Conservation (phyloP, 2,329 filamentous ascomycete genomes). For the Teratosphaeria pseudoeucalypti region DNA sequence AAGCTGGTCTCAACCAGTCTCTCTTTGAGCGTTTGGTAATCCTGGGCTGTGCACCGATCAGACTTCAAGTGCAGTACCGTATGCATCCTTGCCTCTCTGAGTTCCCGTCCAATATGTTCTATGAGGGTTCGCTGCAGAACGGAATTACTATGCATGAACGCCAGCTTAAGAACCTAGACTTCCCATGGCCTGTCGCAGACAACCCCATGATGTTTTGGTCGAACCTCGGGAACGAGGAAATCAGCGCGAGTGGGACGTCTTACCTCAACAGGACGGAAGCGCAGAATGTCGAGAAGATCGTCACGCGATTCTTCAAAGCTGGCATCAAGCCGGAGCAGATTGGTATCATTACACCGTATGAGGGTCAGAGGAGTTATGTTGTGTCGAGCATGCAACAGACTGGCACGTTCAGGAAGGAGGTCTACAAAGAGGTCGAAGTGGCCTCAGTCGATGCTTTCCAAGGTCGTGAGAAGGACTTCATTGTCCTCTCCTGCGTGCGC, state of each 20-base stretch:
- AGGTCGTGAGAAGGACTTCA: slow-evolving; percentile 97
- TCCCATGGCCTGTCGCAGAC: slow-evolving; percentile 88
- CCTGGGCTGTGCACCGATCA: slow-evolving; percentile 79
- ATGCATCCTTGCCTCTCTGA: slow-evolving; percentile 98
- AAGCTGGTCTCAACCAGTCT: slow-evolving; percentile 95
- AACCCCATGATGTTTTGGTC: slow-evolving; percentile 99
- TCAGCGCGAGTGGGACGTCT: slow-evolving; percentile 92
- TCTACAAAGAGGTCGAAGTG: slow-evolving; percentile 97
- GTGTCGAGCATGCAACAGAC: slow-evolving; percentile 99
- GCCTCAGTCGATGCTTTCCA: slow-evolving; percentile 98
- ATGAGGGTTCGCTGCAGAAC: slow-evolving; percentile 93
- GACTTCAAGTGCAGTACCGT: slow-evolving; percentile 92
- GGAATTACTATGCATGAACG: slow-evolving; percentile 85
- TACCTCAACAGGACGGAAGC: slow-evolving; percentile 97
- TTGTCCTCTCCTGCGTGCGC: slow-evolving; percentile 92
- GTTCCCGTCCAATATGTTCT: slow-evolving; percentile 99
- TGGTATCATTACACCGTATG: slow-evolving; percentile 96
- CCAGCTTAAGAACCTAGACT: slow-evolving; percentile 86
- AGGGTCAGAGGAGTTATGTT: slow-evolving; percentile 95
- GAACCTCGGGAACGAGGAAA: slow-evolving; percentile 94
- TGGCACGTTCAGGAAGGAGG: slow-evolving; percentile 94
- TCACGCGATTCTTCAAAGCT: slow-evolving; percentile 97
- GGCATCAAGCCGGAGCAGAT: slow-evolving; percentile 90
- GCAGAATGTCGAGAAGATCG: slow-evolving; percentile 95
- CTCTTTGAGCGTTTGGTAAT: slow-evolving; percentile 93